These are phyloP conservation scores for Phytophthora rubi DNA, from an alignment of 352 stramenopile genomes.

Conservation along the genomic window DNA sequence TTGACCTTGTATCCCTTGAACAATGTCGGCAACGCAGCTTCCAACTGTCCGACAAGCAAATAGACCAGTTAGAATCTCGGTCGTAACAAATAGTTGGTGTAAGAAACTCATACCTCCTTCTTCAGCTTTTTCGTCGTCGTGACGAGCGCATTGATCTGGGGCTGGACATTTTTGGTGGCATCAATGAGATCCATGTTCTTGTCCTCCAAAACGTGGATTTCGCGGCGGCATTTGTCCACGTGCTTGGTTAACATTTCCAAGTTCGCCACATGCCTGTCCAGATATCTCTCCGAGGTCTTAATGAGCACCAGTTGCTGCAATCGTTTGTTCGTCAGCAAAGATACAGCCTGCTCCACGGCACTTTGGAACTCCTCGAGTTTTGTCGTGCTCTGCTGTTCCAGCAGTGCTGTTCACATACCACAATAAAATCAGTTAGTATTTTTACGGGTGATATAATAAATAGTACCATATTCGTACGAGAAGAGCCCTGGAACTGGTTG, in stretches of 20 bases:
- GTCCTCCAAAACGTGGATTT: constrained; percentile 72
- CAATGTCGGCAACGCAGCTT: constrained; percentile 58
- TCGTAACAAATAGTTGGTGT: neutral
- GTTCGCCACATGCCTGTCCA: constrained; percentile 72
- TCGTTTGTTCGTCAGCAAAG: constrained; percentile 64
- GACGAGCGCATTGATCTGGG: constrained; percentile 61
- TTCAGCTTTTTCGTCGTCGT: constrained; percentile 71
- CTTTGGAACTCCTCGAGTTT: constrained; percentile 49
- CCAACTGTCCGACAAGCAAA: constrained; percentile 44
- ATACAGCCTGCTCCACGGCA: constrained; percentile 52
- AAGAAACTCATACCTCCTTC: constrained; percentile 51
- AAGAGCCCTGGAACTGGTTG: constrained; percentile 76
- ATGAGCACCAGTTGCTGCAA: constrained; percentile 81
- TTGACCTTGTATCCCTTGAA: constrained; percentile 86
- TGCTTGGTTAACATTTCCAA: constrained; percentile 78
- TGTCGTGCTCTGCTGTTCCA: constrained; percentile 73
- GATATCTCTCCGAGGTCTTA: constrained; percentile 74
- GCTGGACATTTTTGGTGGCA: constrained; percentile 55
- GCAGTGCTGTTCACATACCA: constrained; percentile 36
- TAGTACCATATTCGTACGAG: constrained; percentile 38
- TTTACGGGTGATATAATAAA: neutral
- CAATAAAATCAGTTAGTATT: constrained; percentile 21
- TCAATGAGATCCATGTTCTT: constrained; percentile 78
- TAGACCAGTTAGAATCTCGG: constrained; percentile 9
- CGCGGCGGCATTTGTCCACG: constrained; percentile 71